Evolutionary conservation across 1,284 basidiomycete genomes (phyloP), one percentile per base, ranked within the genome.

Genomic region (Kwoniella shivajii): DNA sequence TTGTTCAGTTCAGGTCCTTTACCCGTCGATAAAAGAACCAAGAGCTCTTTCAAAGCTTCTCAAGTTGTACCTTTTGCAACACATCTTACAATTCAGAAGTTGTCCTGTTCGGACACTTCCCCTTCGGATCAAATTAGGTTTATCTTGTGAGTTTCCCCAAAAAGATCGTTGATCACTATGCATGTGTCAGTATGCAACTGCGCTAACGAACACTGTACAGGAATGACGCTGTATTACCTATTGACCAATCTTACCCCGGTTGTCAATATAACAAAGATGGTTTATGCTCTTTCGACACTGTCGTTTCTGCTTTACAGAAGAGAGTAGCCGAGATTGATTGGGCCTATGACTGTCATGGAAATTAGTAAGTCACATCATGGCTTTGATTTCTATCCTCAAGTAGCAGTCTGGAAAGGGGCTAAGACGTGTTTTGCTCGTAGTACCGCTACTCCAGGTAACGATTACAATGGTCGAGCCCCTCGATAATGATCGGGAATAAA

Each of bases 161-260:
- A 2, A 7, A 7, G 7, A 11, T 10, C 24, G 38, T 6, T 39
- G 38, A 39, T 39, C 38, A 39, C 16, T 14, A 20, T 18, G 20
- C 36, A 24, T 31, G 9, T 50, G 37, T 42, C 16, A 31, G 31
- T 18, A 20, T 20, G 30, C n/a, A 13, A 14, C 22, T 18, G 11
- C 27, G n/a, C 20, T 16, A 34, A n/a, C n/a, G 24, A 39, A 16
- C 10, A 16, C 14, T 18, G 9, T 9, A 22, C 69, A 84, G 92
- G 74, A 95, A 95, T 78, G 93, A 96, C 71, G 92, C 89, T 3
- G 88, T 93, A 1, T 82, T 86, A 1, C 91, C 93, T 1, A 82
- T 95, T 37, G 87, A 86, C 2, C 84, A 86, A 33, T 83, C 90
- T 1, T 76, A 77, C 67, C 79, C 81, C 22, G 88, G 88, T 1